phyloP scores from a whole-genome alignment of 495 filamentous ascomycete species.

The Astrothelium macrocarpum region DNA sequence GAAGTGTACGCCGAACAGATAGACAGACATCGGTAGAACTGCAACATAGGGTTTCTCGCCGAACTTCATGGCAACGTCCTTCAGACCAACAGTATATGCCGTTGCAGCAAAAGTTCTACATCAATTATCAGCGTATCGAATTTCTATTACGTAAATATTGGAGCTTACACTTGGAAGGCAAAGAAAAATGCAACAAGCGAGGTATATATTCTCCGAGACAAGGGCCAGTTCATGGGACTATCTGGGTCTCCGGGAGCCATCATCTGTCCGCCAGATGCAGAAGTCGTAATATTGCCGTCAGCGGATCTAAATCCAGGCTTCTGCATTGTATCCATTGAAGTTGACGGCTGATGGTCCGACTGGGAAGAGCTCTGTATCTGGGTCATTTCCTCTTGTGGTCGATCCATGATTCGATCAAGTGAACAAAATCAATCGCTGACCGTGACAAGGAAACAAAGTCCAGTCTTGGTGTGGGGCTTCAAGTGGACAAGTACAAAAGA shows the following conservation, averaged over 20 bases:
- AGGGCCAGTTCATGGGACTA: conserved; percentile 28
- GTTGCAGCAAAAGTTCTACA: conserved; percentile 24
- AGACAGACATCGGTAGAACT: conserved; percentile 26
- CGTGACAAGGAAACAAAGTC: too few species aligned
- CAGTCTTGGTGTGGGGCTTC: too few species aligned
- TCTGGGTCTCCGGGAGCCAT: conserved; percentile 10
- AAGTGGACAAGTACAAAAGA: too few species aligned
- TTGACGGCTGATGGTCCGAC: neutral
- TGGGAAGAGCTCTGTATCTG: neutral
- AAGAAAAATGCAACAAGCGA: conserved; percentile 26
- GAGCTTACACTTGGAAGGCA: conserved; percentile 31
- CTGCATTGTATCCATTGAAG: neutral
- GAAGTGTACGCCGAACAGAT: conserved; percentile 34
- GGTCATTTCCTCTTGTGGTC: neutral
- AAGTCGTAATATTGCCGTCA: neutral
- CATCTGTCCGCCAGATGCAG: neutral
- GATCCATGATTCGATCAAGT: neutral
- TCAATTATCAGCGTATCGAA: neutral
- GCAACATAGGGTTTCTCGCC: conserved; percentile 14
- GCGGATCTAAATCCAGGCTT: neutral
- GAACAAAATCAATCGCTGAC: neutral
- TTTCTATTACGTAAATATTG: neutral
- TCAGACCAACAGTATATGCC: neutral
- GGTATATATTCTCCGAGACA: conserved; percentile 19
- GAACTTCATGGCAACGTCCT: conserved; percentile 13